Evolutionary conservation across 345 rosid species (phyloP).

Genomic region (Streptanthus diversifolius): DNA sequence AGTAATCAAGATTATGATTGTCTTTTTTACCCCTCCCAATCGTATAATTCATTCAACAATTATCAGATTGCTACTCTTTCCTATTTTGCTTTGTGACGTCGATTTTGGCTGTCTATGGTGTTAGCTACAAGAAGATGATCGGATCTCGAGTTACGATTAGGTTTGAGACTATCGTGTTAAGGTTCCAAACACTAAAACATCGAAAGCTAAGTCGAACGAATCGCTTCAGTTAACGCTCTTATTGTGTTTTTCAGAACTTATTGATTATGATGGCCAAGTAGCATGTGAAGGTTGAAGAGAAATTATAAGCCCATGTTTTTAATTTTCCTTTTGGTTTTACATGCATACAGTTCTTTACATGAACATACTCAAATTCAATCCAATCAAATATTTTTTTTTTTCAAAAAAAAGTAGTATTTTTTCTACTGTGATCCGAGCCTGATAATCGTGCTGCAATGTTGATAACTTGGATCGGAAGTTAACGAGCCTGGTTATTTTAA

Average conservation of each 20-base stretch:
- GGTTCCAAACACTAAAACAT: neutral
- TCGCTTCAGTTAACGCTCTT: neutral
- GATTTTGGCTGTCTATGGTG: neutral
- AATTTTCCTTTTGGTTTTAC: neutral
- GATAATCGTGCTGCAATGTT: neutral
- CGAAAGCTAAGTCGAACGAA: neutral
- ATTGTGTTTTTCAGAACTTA: neutral
- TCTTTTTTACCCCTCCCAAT: too few species aligned
- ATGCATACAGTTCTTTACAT: neutral
- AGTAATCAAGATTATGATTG: too few species aligned
- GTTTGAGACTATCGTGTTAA: too few species aligned
- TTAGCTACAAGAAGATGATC: neutral
- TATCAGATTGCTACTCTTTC: neutral
- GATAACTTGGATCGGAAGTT: neutral
- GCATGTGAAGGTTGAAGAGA: neutral
- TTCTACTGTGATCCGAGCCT: neutral
- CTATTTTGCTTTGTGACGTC: neutral
- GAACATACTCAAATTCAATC: neutral
- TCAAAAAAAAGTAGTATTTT: neutral
- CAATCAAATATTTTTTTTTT: neutral
- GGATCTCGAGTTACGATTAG: too few species aligned
- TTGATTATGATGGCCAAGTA: neutral
- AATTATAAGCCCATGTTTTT: neutral
- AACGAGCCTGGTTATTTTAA: neutral
- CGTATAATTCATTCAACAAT: neutral